Percentiles rank a stretch among this genome's conserved stretches.
Evolutionary conservation across 176 grass and related monocot genomes (phyloP).

Genomic region (Zizania latifolia): DNA sequence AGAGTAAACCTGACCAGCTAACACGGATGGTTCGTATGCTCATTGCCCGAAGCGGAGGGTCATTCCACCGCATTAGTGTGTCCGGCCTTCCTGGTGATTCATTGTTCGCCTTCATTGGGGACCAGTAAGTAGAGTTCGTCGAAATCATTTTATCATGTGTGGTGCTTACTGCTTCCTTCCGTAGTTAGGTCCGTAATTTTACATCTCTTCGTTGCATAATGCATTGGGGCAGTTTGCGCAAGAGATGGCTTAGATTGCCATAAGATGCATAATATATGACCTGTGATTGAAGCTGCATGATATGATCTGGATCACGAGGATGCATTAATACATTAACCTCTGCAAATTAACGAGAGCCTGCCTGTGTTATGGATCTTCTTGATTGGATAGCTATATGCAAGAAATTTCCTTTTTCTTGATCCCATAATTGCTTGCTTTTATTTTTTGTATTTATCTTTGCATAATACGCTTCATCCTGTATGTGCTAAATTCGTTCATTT

Average conservation of each 20-base stretch:
- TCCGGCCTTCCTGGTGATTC: constrained; percentile 67
- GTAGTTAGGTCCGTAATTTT: background rate
- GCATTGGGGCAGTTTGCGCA: background rate
- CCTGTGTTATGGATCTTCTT: background rate
- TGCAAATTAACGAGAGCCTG: background rate
- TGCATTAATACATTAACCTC: background rate
- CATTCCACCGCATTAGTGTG: constrained; percentile 68
- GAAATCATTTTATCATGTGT: constrained; percentile 1
- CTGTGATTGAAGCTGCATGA: background rate
- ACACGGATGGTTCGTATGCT: constrained; percentile 82
- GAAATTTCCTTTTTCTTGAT: background rate
- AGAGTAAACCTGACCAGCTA: constrained; percentile 70
- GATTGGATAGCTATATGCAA: background rate
- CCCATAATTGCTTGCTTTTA: background rate
- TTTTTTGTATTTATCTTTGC: constrained; percentile 1
- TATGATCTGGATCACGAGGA: background rate
- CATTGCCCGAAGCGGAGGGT: constrained; percentile 53
- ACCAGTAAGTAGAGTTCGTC: constrained; percentile 60
- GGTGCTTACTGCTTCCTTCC: background rate
- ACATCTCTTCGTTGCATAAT: background rate
- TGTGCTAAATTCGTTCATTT: background rate
- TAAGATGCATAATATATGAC: background rate
- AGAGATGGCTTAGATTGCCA: background rate
- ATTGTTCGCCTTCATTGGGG: constrained; percentile 70
- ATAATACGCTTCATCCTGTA: background rate